Percentiles rank a stretch among this genome's conserved stretches.
phyloP scores from a whole-genome alignment of 306 rosid species.

The Begonia masoniana region DNA sequence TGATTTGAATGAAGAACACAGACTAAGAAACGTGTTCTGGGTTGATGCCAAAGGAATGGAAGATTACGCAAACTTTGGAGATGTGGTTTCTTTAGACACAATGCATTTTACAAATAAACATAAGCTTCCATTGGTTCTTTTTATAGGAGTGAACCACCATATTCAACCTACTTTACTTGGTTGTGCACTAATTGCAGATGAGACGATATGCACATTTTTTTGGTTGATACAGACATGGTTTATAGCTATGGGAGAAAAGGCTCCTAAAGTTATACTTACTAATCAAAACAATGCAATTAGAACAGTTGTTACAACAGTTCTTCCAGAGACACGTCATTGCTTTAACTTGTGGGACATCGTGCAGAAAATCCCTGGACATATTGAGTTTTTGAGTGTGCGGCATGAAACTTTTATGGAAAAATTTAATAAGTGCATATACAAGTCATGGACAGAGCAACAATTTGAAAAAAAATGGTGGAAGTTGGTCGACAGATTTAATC shows the following conservation, averaged over 20 bases:
- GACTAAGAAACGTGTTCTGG: constrained; percentile 13
- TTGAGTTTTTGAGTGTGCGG: constrained; percentile 11
- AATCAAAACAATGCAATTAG: constrained; percentile 11
- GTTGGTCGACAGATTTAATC: constrained; percentile 11
- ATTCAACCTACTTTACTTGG: constrained; percentile 15
- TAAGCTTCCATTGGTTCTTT: constrained; percentile 15
- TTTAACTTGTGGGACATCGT: constrained; percentile 11
- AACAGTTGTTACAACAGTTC: constrained; percentile 11
- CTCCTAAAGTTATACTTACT: constrained; percentile 12
- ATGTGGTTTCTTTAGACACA: constrained; percentile 11
- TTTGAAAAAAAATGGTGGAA: constrained; percentile 12
- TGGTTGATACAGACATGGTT: constrained; percentile 16
- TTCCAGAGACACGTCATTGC: constrained; percentile 15
- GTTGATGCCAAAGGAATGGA: constrained; percentile 15
- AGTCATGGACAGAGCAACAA: constrained; percentile 13
- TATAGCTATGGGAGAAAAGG: constrained; percentile 16
- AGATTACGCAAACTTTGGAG: constrained; percentile 10
- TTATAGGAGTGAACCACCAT: constrained; percentile 16
- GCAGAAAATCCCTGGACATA: constrained; percentile 6
- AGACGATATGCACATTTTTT: constrained; percentile 6
- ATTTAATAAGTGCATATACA: constrained; percentile 10
- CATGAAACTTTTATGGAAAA: constrained; percentile 14
- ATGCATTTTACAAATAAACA: constrained; percentile 12
- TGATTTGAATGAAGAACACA: constrained; percentile 17
- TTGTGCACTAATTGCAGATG: constrained; percentile 16